These are phyloP conservation scores for Eucalyptus tenuipes DNA, from an alignment of 345 rosid species.

Conservation along the genomic window DNA sequence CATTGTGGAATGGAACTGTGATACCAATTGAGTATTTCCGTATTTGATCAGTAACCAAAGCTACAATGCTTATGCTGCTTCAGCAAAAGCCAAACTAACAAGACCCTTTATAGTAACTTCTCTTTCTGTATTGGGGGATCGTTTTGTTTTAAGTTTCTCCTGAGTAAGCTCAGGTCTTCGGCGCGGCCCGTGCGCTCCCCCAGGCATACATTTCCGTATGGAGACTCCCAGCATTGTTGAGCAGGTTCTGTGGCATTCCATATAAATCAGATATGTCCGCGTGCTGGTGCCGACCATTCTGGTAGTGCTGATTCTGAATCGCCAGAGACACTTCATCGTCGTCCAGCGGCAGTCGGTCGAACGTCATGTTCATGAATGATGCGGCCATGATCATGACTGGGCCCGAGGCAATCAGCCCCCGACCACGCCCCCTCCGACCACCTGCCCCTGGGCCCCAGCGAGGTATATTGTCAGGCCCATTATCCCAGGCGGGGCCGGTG, in stretches of 20 bases:
- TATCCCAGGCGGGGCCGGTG: constrained; percentile 81
- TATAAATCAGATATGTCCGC: constrained; percentile 44
- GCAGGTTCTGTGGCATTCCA: constrained; percentile 66
- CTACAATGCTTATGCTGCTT: neutral
- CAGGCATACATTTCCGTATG: constrained; percentile 61
- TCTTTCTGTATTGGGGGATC: neutral
- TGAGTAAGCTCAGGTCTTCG: constrained; percentile 18
- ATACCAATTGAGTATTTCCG: neutral
- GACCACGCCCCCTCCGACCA: constrained; percentile 80
- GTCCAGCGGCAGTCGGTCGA: constrained; percentile 80
- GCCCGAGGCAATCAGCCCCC: constrained; percentile 88
- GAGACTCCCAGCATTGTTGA: constrained; percentile 26
- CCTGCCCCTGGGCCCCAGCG: constrained; percentile 93
- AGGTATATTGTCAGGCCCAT: constrained; percentile 79
- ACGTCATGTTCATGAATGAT: constrained; percentile 85
- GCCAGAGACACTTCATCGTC: constrained; percentile 29
- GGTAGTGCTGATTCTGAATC: constrained; percentile 6
- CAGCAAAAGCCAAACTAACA: neutral
- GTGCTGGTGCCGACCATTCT: constrained; percentile 46
- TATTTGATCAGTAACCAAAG: neutral
- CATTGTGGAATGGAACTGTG: neutral
- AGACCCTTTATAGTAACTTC: neutral
- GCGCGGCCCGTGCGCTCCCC: constrained; percentile 35
- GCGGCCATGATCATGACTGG: constrained; percentile 90
- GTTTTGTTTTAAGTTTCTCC: neutral